Evolutionary conservation across 1,284 basidiomycete species (phyloP), one percentile per base, ranked within the genome.

Genomic region (Ustilago bromivora): DNA sequence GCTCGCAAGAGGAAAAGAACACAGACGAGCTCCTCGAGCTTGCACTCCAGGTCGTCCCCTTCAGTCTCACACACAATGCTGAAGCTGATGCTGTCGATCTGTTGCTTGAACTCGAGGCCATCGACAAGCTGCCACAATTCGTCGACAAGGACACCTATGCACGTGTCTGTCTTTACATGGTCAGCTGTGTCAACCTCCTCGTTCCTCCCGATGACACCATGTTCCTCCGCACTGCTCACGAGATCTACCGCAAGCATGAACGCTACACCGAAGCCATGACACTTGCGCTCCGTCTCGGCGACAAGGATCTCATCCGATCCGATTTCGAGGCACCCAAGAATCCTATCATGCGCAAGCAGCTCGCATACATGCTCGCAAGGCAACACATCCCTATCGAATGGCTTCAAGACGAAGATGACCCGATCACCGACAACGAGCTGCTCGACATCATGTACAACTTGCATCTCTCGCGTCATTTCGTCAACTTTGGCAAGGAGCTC

Each of bases 1-100:
- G 80, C 46, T 70, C 76, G 4, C 66, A 72, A 17, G 76, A 81
- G 55, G 75, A 74, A 1, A 76, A 81, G 15, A 60, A 69, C 51
- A 76, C 78, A 17, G 49, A 58, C 19, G 83, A 85, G 67, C 76
- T 85, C n/a, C 66, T 92, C 54, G 88, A 89, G 6, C 90, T 99
- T 46, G 94, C 93, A 0, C 89, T 94, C 64, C 91, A 94, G 82
- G 94, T 98, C 79, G 94, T 96, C 1, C 92, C 90, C 23, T 99
- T 99, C 89, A 90, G 98, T 75, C 89, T 99, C 40, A 90, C 90
- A 35, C 97, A 99, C 87, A 98, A 99, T 82, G 97, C 96, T 13
- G 97, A 99, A 87, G 96, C 95, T 35, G 97, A 99, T 86, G 97
- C 97, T 0, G 96, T 99, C 23, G 97, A 99, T 87, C 89, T 99